A percentile compares a stretch with the other conserved stretches of the same genome.
Conservation (phyloP, 2,329 filamentous ascomycete genomes). For the Microcyclosporella mali region DNA sequence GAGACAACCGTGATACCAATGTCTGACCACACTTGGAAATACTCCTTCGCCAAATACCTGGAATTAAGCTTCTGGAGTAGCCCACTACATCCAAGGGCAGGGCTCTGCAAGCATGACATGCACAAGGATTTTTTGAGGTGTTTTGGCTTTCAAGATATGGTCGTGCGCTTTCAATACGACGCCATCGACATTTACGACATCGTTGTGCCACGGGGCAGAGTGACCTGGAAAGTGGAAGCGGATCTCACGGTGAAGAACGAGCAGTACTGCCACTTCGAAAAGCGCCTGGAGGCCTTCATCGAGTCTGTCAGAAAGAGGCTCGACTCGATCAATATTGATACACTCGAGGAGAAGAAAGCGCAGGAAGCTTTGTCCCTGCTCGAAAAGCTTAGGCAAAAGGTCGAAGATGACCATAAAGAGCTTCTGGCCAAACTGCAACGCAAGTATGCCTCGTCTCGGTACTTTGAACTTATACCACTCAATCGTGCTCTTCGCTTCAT, state of each 20-base stretch:
- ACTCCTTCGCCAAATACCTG: constrained; percentile 97
- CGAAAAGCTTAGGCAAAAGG: constrained; percentile 68
- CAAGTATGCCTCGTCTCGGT: constrained; percentile 86
- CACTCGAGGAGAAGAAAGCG: constrained; percentile 77
- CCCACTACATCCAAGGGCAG: constrained; percentile 66
- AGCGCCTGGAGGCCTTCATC: constrained; percentile 81
- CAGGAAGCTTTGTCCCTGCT: constrained; percentile 78
- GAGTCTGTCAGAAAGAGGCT: constrained; percentile 75
- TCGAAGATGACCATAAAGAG: constrained; percentile 72
- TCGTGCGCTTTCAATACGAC: constrained; percentile 86
- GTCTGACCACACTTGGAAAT: constrained; percentile 94
- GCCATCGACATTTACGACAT: constrained; percentile 89
- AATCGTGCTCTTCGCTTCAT: constrained; percentile 84
- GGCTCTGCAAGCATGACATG: constrained; percentile 82
- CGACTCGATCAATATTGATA: constrained; percentile 84
- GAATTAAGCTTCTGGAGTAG: constrained; percentile 95
- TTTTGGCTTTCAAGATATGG: constrained; percentile 81
- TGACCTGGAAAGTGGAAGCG: constrained; percentile 97
- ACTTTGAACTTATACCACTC: constrained; percentile 93
- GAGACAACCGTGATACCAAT: constrained; percentile 86
- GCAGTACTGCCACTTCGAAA: constrained; percentile 72
- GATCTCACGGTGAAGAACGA: constrained; percentile 91
- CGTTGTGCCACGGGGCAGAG: constrained; percentile 77
- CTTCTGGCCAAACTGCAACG: constrained; percentile 75
- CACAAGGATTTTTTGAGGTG: constrained; percentile 88